These are phyloP conservation scores for Aspergillus taichungensis DNA, from an alignment of 495 filamentous ascomycete genomes.

Conservation along the genomic window DNA sequence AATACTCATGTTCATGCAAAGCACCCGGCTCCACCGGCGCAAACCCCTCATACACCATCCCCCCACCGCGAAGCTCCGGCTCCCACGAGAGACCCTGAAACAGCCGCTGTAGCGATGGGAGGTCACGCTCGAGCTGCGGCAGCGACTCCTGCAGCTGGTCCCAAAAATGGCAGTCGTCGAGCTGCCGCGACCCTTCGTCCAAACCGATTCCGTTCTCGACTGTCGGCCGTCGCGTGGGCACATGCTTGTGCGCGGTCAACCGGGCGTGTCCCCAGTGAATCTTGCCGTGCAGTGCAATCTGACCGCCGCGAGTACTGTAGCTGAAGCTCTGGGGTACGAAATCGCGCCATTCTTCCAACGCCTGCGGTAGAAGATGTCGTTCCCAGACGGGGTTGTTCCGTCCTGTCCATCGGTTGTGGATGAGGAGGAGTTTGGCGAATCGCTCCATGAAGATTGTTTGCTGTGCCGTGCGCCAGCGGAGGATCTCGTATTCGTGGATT, in stretches of 20 bases:
- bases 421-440: constrained; percentile 11
- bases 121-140: constrained; percentile 9
- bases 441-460: constrained; percentile 17
- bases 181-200: constrained; percentile 2
- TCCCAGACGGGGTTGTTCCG: constrained; percentile 17
- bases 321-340: constrained; percentile 32
- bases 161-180: constrained; percentile 20
- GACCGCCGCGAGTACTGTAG: constrained; percentile 23
- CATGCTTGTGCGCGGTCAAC: constrained; percentile 2
- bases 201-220: constrained; percentile 2
- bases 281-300: constrained; percentile 14
- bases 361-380: constrained; percentile 27
- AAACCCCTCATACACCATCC: too few species aligned
- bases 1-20: too few species aligned
- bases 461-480: constrained; percentile 25
- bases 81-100: not conserved
- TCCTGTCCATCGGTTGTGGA: constrained; percentile 14
- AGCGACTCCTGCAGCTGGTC: not conserved
- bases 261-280: constrained; percentile 3
- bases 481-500: constrained; percentile 28
- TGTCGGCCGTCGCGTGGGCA: constrained; percentile 13
- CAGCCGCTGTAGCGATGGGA: constrained; percentile 16
- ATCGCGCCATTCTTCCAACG: constrained; percentile 40
- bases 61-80: too few species aligned
- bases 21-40: too few species aligned